Evolutionary conservation across 139 green algal species (phyloP).

Genomic region (Bryopsis sp.): DNA sequence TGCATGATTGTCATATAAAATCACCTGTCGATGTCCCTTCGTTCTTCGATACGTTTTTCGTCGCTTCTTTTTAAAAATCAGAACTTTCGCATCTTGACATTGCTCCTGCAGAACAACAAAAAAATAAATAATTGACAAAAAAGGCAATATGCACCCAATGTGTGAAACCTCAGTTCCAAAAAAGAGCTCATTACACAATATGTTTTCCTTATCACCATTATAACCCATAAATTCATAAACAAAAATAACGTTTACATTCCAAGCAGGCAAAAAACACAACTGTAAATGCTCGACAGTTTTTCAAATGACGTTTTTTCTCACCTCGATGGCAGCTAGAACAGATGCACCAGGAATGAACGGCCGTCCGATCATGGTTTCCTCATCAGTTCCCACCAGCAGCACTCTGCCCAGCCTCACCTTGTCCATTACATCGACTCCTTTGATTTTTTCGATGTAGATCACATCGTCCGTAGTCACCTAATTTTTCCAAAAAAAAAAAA

Average conservation of each 20-base stretch:
- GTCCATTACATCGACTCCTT: slow-evolving; percentile 45
- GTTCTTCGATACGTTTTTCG: slow-evolving; percentile 65
- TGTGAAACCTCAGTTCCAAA: no score
- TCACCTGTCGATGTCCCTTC: slow-evolving; percentile 53
- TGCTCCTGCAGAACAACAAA: no score
- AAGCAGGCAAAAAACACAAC: no score
- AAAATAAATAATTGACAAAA: no score
- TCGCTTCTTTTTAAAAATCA: slow-evolving; percentile 80
- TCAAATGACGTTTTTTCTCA: slow-evolving; percentile 7
- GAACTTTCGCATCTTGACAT: slow-evolving; percentile 65
- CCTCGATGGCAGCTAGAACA: slow-evolving; percentile 44
- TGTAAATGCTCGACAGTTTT: background rate
- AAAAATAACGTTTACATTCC: no score
- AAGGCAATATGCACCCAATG: no score
- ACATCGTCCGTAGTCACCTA: slow-evolving; percentile 50
- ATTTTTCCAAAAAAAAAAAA: background rate
- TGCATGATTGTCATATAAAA: background rate
- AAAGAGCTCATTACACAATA: no score
- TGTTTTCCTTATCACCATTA: no score
- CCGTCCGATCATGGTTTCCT: slow-evolving; percentile 53
- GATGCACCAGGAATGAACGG: slow-evolving; percentile 35
- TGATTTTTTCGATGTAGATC: slow-evolving; percentile 54
- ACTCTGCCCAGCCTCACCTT: slow-evolving; percentile 39
- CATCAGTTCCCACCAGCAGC: slow-evolving; percentile 39
- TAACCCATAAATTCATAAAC: no score